Evolutionary conservation across 176 grass and related monocot species (phyloP).

Genomic region (Oryza australiensis): DNA sequence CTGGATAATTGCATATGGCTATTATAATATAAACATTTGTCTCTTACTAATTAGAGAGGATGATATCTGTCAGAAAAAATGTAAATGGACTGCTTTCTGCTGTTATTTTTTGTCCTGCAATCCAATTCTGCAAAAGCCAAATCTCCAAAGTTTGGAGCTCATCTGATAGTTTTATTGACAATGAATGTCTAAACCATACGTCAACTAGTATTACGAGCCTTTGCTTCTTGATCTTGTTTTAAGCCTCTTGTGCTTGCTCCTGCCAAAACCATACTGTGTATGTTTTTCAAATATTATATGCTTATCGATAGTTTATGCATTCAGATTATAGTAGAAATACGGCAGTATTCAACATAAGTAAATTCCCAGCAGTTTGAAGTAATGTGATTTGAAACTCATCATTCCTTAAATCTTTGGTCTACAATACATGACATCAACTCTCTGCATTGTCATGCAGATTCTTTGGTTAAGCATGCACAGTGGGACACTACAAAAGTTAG

Average conservation of each 20-base stretch:
- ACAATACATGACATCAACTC: not conserved
- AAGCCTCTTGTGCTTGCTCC: not conserved
- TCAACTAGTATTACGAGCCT: not conserved
- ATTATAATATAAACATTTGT: conserved; percentile 15
- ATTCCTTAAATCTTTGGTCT: not conserved
- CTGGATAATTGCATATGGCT: not conserved
- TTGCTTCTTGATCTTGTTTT: conserved; percentile 1
- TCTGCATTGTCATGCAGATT: conserved; percentile 46
- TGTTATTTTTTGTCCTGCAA: not conserved
- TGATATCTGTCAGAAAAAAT: conserved; percentile 1
- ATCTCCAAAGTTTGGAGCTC: not conserved
- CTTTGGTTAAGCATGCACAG: conserved; percentile 50
- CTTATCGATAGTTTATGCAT: conserved; percentile 6
- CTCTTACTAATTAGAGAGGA: not conserved
- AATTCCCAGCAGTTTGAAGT: not conserved
- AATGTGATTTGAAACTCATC: not conserved
- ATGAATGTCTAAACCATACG: too few species aligned
- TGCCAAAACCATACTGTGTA: not conserved
- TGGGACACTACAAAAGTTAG: conserved; percentile 66
- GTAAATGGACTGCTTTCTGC: not conserved
- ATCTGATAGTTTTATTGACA: not conserved
- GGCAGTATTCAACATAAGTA: not conserved
- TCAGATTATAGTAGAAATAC: not conserved
- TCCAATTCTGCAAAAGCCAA: not conserved
- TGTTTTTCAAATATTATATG: not conserved